phyloP scores from a whole-genome alignment of 2,329 filamentous ascomycete genomes.

The Fusarium concolor region DNA sequence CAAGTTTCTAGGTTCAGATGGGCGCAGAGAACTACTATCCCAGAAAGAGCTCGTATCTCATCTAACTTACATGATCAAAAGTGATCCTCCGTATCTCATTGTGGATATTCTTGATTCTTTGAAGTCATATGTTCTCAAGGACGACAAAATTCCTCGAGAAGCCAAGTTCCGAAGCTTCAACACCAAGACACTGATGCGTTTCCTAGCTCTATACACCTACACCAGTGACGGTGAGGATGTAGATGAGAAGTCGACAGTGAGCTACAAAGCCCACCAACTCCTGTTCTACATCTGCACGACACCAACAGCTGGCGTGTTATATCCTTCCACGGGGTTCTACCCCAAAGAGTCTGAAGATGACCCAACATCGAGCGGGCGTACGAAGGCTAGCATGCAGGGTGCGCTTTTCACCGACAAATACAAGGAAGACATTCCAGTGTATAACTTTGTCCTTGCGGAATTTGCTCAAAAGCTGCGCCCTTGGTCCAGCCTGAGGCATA shows the following conservation, averaged over 20 bases:
- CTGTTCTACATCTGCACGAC: slow-evolving; percentile 81
- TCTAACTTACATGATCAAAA: slow-evolving; percentile 80
- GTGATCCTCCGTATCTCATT: slow-evolving; percentile 81
- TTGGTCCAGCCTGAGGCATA: slow-evolving; percentile 83
- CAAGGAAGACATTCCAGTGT: slow-evolving; percentile 74
- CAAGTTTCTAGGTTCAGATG: slow-evolving; percentile 79
- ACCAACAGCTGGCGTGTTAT: slow-evolving; percentile 76
- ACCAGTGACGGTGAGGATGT: slow-evolving; percentile 58
- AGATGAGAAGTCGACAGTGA: slow-evolving; percentile 64
- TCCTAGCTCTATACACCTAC: slow-evolving; percentile 78
- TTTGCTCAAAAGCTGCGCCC: slow-evolving; percentile 84
- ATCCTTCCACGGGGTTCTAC: slow-evolving; percentile 86
- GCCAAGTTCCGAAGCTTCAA: slow-evolving; percentile 82
- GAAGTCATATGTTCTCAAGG: slow-evolving; percentile 77
- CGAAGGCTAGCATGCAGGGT: slow-evolving; percentile 68
- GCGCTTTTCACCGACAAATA: slow-evolving; percentile 78
- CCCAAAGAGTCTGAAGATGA: slow-evolving; percentile 74
- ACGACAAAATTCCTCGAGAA: slow-evolving; percentile 77
- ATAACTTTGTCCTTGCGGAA: slow-evolving; percentile 82
- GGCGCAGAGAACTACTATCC: slow-evolving; percentile 83
- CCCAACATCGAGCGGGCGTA: slow-evolving; percentile 49
- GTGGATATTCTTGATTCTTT: slow-evolving; percentile 79
- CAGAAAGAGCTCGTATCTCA: slow-evolving; percentile 86
- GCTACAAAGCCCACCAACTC: slow-evolving; percentile 79
- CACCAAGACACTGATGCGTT: slow-evolving; percentile 75